A percentile compares a stretch with the other conserved stretches of the same genome.
These are phyloP conservation scores for Colletotrichum musicola DNA, from an alignment of 2,329 filamentous ascomycete species.

Conservation along the genomic window DNA sequence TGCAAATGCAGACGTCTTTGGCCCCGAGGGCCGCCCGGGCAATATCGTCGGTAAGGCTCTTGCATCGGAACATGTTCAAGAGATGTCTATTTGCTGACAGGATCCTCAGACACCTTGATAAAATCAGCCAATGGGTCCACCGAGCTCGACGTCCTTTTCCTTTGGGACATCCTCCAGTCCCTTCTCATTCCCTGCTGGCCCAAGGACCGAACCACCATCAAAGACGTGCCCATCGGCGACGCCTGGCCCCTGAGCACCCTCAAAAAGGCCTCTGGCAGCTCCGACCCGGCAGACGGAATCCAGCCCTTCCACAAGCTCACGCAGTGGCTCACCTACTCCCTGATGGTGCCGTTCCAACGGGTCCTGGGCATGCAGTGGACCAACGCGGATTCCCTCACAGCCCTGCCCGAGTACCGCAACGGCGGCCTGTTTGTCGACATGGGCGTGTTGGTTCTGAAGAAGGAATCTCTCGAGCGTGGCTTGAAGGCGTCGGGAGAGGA, in stretches of 20 bases:
- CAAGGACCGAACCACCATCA: conserved; percentile 62
- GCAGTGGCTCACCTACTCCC: conserved; percentile 93
- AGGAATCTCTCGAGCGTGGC: conserved; percentile 76
- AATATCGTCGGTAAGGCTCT: conserved; percentile 53
- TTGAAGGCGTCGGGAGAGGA: conserved; percentile 67
- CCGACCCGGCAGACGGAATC: conserved; percentile 58
- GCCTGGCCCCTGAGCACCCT: conserved; percentile 60
- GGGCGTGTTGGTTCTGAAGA: conserved; percentile 82
- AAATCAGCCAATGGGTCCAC: conserved; percentile 43
- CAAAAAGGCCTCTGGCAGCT: conserved; percentile 24
- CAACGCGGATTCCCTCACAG: conserved; percentile 85
- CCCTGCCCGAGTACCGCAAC: conserved; percentile 92
- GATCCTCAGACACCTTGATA: conserved; percentile 54
- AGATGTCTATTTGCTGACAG: not conserved
- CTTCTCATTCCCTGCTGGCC: conserved; percentile 64
- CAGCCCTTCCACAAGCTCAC: conserved; percentile 95
- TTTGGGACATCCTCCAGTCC: conserved; percentile 59
- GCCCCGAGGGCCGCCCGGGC: conserved; percentile 57
- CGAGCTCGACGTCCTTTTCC: conserved; percentile 51
- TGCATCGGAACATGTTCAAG: no score
- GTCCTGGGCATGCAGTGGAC: conserved; percentile 85
- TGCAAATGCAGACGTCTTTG: conserved; percentile 54
- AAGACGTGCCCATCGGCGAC: conserved; percentile 60
- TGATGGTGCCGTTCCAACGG: conserved; percentile 91
- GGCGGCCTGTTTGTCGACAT: conserved; percentile 89